Evolutionary conservation across 2,329 filamentous ascomycete species (phyloP), one percentile per base, ranked within the genome.

Genomic region (Curvularia hawaiiensis): DNA sequence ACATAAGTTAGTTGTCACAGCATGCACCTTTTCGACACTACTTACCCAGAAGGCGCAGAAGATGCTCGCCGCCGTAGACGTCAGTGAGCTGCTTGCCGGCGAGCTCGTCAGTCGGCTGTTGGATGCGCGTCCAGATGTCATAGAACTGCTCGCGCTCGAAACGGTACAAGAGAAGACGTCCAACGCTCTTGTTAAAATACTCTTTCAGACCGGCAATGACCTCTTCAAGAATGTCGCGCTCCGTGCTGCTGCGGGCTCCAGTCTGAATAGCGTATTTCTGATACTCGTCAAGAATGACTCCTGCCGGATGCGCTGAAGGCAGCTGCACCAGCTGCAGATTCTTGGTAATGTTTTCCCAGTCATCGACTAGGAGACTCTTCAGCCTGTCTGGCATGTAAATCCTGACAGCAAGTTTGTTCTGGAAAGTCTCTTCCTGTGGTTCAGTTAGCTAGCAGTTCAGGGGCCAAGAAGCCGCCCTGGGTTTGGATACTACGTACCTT

Each of bases 271-370:
- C 60, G 82, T 85, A 79, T 92, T 90, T 69, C 88, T 89, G 82
- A 75, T 97, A 99, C 63, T 94, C 90, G 48, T 92, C 84, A 16
- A 99, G 80, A 60, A 99, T 91, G 63, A 86, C 80, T 62, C 85
- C 86, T 58, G 95, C 91, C 1, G 94, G 87, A 50, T 89, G 85
- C 28, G 84, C 82, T 46, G 92, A 88, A 0, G 95, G 95, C 16
- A 99, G 82, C 1, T 91, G 88, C 31, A 97, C 91, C 4, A 98
- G 87, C 72, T 94, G 91, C 66, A 92, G 87, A 73, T 96, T 95
- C 79, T 97, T 98, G 55, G 95, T 99, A 60, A 99, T 88, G 69
- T 97, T 96, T 77, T 99, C 95, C 95, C 95, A 99, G 76, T 99
- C 95, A 74, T 99, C 95, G 22, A 99, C 95, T 3, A 99, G 86